Conservation (phyloP, 768 basidiomycete genomes). For the Amanita exitialis region DNA sequence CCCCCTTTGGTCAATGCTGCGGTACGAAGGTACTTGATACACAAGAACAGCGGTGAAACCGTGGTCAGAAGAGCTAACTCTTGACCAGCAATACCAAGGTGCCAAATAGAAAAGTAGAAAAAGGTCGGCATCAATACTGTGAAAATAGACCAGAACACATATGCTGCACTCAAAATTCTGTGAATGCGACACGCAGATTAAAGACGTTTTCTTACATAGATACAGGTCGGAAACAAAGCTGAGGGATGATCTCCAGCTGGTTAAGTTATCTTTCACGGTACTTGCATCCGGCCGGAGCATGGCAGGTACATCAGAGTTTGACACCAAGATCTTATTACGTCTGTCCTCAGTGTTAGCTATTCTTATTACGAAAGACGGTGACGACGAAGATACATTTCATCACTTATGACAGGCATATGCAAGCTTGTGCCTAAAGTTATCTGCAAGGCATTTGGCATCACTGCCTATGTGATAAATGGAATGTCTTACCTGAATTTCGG, state of each 20-base stretch:
- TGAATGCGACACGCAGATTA: constrained; percentile 3
- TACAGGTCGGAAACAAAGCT: constrained; percentile 36
- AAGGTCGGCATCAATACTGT: constrained; percentile 71
- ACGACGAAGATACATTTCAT: constrained; percentile 36
- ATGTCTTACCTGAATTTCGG: constrained; percentile 39
- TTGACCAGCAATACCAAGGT: constrained; percentile 74
- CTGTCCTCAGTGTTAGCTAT: constrained; percentile 6
- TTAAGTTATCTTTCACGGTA: neutral
- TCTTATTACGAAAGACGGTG: constrained; percentile 29
- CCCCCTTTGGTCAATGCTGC: constrained; percentile 41
- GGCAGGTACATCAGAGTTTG: neutral
- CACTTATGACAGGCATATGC: constrained; percentile 10
- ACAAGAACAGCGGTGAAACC: constrained; percentile 59
- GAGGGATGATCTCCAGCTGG: neutral
- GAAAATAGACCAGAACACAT: constrained; percentile 75
- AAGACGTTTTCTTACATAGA: constrained; percentile 37
- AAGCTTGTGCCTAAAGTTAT: constrained; percentile 10
- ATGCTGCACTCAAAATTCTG: constrained; percentile 35
- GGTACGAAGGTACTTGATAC: constrained; percentile 29
- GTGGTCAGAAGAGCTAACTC: constrained; percentile 67
- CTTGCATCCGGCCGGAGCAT: neutral
- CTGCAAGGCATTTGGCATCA: constrained; percentile 5
- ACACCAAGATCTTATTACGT: neutral
- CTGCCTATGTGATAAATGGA: neutral
- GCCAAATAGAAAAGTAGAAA: constrained; percentile 92